These are phyloP conservation scores for Ceriops tagal DNA, from an alignment of 345 rosid species.

Conservation along the genomic window DNA sequence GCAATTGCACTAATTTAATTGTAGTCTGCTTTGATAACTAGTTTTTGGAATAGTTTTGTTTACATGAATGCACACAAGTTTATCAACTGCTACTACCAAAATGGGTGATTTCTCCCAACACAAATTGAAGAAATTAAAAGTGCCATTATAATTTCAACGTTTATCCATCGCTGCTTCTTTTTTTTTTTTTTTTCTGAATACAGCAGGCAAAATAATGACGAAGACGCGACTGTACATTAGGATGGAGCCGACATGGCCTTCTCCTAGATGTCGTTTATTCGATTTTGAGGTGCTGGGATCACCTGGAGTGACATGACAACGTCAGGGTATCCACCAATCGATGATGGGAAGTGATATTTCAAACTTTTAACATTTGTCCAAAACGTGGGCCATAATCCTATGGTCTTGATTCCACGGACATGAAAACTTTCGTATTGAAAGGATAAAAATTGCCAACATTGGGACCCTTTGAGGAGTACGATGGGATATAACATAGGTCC, in stretches of 20 bases:
- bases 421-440: not conserved
- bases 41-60: too few species aligned
- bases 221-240: slow-evolving; percentile 13
- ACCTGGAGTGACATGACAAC: slow-evolving; percentile 16
- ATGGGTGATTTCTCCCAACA: too few species aligned
- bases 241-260: slow-evolving; percentile 15
- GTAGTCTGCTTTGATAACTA: too few species aligned
- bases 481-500: too few species aligned
- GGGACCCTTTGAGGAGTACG: too few species aligned
- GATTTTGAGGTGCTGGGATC: slow-evolving; percentile 2
- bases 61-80: too few species aligned
- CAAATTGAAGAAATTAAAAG: too few species aligned
- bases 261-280: slow-evolving; percentile 1
- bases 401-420: not conserved
- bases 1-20: too few species aligned
- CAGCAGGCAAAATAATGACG: not conserved
- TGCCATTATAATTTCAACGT: too few species aligned
- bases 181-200: not conserved
- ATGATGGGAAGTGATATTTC: slow-evolving; percentile 1
- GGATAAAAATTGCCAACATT: not conserved
- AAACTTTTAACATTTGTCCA: slow-evolving; percentile 2
- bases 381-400: not conserved
- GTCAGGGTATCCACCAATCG: slow-evolving; percentile 1
- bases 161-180: too few species aligned
- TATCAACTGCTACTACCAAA: too few species aligned